phyloP scores from a whole-genome alignment of 441 rosid genomes.

The Eruca vesicaria region DNA sequence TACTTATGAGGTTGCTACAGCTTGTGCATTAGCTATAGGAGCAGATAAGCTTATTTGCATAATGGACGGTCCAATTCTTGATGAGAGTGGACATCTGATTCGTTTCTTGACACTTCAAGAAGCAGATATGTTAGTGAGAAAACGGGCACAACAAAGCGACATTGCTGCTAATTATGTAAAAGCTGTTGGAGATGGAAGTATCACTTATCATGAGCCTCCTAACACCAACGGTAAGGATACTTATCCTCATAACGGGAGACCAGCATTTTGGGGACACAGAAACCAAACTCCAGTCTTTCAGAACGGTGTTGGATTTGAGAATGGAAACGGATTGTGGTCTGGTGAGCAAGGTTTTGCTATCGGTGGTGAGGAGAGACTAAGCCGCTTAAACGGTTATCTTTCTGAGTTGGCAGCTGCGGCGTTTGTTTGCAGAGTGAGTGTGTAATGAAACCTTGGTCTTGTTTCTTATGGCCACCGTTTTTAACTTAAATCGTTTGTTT shows the following conservation, averaged over 20 bases:
- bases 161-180: conserved; percentile 83
- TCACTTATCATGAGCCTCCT: conserved; percentile 35
- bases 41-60: conserved; percentile 90
- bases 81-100: conserved; percentile 74
- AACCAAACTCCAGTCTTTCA: conserved; percentile 48
- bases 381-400: conserved; percentile 71
- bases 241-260: conserved; percentile 43
- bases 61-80: conserved; percentile 82
- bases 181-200: conserved; percentile 69
- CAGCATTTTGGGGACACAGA: conserved; percentile 31
- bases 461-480: neutral
- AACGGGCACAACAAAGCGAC: conserved; percentile 87
- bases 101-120: conserved; percentile 80
- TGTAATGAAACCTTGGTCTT: neutral
- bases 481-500: neutral
- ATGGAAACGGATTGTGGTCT: conserved; percentile 73
- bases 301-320: conserved; percentile 87
- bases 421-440: conserved; percentile 83
- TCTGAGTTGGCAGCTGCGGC: conserved; percentile 95
- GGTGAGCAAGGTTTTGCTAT: conserved; percentile 94
- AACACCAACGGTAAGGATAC: conserved; percentile 17
- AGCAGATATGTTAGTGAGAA: conserved; percentile 81
- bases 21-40: conserved; percentile 88
- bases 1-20: conserved; percentile 95
- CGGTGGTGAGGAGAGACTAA: conserved; percentile 81